Base-by-base conservation (phyloP, 2,329 filamentous ascomycete genomes). In the Thermothelomyces thermophilus region DNA sequence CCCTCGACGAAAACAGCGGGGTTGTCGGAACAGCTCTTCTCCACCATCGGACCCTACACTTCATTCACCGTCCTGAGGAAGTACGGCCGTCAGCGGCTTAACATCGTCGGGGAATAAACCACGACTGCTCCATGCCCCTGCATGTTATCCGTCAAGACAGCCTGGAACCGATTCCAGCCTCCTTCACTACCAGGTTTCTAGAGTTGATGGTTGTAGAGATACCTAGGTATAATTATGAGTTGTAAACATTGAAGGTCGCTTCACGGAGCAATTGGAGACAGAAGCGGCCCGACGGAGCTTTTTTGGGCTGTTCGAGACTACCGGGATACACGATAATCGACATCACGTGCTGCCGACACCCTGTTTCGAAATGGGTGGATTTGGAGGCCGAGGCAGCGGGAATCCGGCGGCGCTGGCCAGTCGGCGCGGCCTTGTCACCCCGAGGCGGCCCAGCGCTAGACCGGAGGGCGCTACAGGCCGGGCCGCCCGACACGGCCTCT, bases 1-100 rank as follows among this genome's bases (percentile, higher is more conserved):
- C 70, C 66, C 24, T 74, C 67, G 0, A 76, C 64, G 2, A 76
- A 54, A 51, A 76, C 73, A 1, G 75, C 65, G 0, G 73, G 70
- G 3, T 62, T 60, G 5, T 66, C 56, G 5, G 62, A 58, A 14
- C 68, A 70, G 1, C 64, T 65, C 24, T 66, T 63, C 20, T 66
- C 42, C 5, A 56, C 62, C 63, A 75, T 64, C 5, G 55, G 58
- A 8, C 71, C 66, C 1, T 76, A 62, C 2, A 75, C 61, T n/a
- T 63, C 55, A 17, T 73, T 63, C 1, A 73, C 69, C 0, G 71
- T 75, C 49, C 69, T 64, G 48, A 72, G 68, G 28, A 77, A 74
- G 40, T 71, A 68, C 20, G 73, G 73, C 46, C 68, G 63, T n/a
- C 56, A 73, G 55, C 14, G 55, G 59, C 22, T 71, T 60, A 40